A percentile compares a stretch with the other conserved stretches of the same genome.
phyloP scores from a whole-genome alignment of 495 filamentous ascomycete species.

The Penicillium goetzii region DNA sequence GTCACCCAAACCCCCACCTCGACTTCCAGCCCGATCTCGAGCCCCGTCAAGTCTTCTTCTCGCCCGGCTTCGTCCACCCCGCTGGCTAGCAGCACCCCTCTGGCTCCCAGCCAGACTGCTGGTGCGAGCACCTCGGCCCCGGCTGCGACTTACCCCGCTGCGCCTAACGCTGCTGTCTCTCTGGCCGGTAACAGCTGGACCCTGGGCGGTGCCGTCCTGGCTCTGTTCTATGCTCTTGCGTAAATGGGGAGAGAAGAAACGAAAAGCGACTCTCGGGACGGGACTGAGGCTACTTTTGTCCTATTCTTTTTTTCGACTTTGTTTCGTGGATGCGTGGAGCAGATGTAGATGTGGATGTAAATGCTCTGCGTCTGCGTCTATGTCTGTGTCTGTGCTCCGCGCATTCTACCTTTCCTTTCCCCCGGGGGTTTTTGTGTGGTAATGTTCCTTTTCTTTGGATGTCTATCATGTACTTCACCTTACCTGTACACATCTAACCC shows the following conservation, averaged over 20 bases:
- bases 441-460: constrained; percentile 18
- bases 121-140: constrained; percentile 19
- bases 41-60: constrained; percentile 28
- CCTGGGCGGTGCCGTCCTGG: constrained; percentile 36
- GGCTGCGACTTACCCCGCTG: constrained; percentile 20
- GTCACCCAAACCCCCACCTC: constrained; percentile 7
- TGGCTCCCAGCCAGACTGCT: constrained; percentile 15
- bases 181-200: constrained; percentile 34
- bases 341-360: too few relatives aligned
- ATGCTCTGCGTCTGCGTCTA: neutral
- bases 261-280: neutral
- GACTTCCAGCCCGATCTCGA: constrained; percentile 14
- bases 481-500: constrained; percentile 24
- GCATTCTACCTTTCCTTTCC: neutral
- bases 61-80: constrained; percentile 24
- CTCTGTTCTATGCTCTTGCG: constrained; percentile 34
- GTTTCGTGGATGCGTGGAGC: neutral
- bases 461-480: constrained; percentile 22
- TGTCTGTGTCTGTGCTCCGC: neutral
- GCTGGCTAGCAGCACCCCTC: constrained; percentile 22
- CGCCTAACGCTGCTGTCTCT: constrained; percentile 28
- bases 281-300: neutral
- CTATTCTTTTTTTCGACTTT: neutral
- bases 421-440: constrained; percentile 13
- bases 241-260: constrained; percentile 16